Base-by-base conservation (phyloP, 1,139 yeast species). In the Saccharomyces pastorianus region DNA sequence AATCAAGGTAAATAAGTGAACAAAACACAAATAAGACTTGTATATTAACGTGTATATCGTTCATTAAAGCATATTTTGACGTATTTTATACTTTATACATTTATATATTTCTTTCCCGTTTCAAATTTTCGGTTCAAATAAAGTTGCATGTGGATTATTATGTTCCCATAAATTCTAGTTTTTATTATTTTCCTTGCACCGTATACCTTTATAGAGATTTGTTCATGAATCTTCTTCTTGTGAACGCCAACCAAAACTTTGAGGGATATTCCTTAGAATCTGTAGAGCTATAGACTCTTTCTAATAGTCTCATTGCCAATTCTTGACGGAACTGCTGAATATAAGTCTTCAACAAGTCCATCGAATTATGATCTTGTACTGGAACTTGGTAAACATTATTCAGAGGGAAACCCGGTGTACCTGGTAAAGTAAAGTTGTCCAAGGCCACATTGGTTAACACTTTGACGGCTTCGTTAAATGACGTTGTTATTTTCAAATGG, bases 251-350 rank as follows among this genome's bases (percentile, higher is more conserved):
- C 99, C 99, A 93, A 74, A 80, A 84, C 75, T 93, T 85, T 60
- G 87, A 82, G 55, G 95, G 93, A 4, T 61, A 57, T 9, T 66
- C 68, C 48, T 62, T 61, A 51, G 81, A 83, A 29, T 48, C 47
- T 17, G 80, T 84, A 9, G 71, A 74, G 32, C 32, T 29, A 70
- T 89, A 93, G 49, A 93, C 76, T 66, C 91, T 79, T 61, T 78
- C 81, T 64, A 93, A 77, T 67, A 93, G 80, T 60, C 99, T 79
- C 61, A 81, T 79, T 25, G 96, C 89, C 69, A 91, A 77, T 70
- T 93, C 98, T 73, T 93, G 99, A 73, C 99, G 84, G 73, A 95
- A 90, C 70, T 93, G 99, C 61, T 84, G 84, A 62, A 93, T 77
- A 69, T 93, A 93, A 31, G 82, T 77, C 63, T 95, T 81, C 69